A percentile compares a stretch with the other conserved stretches of the same genome.
Conservation (phyloP, 148 eudicot species). For the Nepenthes mirabilis region DNA sequence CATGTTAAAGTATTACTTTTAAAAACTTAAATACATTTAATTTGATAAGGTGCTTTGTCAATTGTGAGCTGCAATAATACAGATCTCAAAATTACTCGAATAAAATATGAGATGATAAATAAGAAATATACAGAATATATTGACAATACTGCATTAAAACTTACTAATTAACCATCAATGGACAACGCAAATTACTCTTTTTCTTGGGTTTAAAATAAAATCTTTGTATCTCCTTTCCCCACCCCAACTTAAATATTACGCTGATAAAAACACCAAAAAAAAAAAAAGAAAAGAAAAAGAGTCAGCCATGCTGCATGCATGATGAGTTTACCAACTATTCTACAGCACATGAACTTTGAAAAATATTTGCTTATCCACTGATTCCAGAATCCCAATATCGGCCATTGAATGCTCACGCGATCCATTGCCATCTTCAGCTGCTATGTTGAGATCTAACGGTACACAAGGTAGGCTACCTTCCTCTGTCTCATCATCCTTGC, state of each 20-base stretch:
- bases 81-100: too few relatives aligned
- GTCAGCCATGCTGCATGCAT: background rate
- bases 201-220: too few relatives aligned
- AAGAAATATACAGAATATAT: too few relatives aligned
- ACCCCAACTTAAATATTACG: background rate
- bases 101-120: too few relatives aligned
- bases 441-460: constrained; percentile 47
- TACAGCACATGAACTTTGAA: constrained; percentile 10
- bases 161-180: background rate
- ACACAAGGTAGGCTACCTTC: constrained; percentile 10
- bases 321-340: background rate
- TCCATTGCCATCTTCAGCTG: constrained; percentile 17
- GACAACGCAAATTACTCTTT: too few relatives aligned
- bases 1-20: too few relatives aligned
- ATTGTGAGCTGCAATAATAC: too few relatives aligned
- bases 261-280: background rate
- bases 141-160: background rate
- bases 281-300: background rate
- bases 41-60: too few relatives aligned
- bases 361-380: constrained; percentile 9
- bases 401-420: background rate
- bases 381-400: background rate
- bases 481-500: constrained; percentile 15
- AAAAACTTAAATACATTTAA: too few relatives aligned
- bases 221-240: background rate